Conservation (phyloP, 2,329 filamentous ascomycete species). For the Cordyceps cateniannulata region DNA sequence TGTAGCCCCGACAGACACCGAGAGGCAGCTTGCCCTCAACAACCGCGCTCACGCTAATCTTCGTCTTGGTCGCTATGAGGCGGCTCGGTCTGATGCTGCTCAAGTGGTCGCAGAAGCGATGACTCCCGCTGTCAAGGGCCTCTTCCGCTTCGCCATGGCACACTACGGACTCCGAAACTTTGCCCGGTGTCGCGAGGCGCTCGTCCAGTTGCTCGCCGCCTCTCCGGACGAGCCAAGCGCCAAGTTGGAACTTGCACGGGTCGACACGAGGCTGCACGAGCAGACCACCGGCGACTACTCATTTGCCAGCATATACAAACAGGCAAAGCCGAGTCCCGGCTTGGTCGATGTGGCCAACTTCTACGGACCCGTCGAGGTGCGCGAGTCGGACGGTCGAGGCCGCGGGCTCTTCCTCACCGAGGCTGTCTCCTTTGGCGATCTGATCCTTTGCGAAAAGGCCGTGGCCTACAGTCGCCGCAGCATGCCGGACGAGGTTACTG, state of each 20-base stretch:
- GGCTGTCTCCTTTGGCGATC: background rate
- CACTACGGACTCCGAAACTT: background rate
- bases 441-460: conserved; percentile 1
- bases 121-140: background rate
- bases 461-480: background rate
- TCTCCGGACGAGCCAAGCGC: background rate
- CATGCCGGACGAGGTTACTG: background rate
- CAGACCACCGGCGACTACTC: background rate
- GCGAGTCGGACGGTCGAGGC: background rate
- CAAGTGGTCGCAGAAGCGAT: background rate
- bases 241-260: background rate
- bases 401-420: background rate
- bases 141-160: background rate
- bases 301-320: background rate
- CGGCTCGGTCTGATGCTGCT: background rate
- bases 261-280: background rate
- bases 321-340: background rate
- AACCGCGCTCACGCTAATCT: background rate
- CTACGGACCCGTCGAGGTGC: background rate
- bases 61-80: background rate
- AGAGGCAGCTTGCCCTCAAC: background rate
- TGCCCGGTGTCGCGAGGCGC: background rate
- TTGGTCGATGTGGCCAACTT: background rate
- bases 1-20: background rate
- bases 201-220: background rate